Evolutionary conservation across 1,284 basidiomycete species (phyloP).

Genomic region (Ustilago bromivora): DNA sequence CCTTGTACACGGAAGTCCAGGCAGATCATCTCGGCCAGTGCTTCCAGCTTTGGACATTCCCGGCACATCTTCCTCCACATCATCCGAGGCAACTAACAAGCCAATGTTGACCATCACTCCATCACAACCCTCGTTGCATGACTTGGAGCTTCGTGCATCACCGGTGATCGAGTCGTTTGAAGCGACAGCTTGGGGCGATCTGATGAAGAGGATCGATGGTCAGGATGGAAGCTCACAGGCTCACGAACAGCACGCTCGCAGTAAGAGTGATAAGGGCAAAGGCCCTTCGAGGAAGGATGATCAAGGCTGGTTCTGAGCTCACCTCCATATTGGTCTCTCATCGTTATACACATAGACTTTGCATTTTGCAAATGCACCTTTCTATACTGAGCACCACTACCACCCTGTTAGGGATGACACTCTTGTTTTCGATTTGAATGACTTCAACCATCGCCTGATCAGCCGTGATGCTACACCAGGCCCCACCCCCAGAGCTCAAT

Average conservation of each 20-base stretch:
- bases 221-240: conserved; percentile 11
- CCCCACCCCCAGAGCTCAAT: no score
- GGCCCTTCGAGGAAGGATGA: conserved; percentile 4
- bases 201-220: conserved; percentile 53
- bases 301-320: conserved; percentile 1
- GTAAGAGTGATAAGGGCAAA: conserved; percentile 2
- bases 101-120: conserved; percentile 25
- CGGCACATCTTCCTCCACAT: conserved; percentile 2
- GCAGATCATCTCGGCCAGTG: conserved; percentile 10
- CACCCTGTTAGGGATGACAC: no score
- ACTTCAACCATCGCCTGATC: no score
- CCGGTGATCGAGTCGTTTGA: conserved; percentile 51
- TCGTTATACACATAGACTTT: not conserved
- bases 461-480: no score
- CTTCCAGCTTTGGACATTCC: conserved; percentile 23
- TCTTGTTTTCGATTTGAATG: no score
- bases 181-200: conserved; percentile 52
- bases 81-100: not conserved
- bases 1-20: conserved; percentile 25
- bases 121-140: conserved; percentile 33
- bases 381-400: not conserved
- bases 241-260: conserved; percentile 3
- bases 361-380: conserved; percentile 3
- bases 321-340: not conserved
- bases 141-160: conserved; percentile 43